Evolutionary conservation across 495 filamentous ascomycete genomes (phyloP).

Genomic region (Neurospora sp.): DNA sequence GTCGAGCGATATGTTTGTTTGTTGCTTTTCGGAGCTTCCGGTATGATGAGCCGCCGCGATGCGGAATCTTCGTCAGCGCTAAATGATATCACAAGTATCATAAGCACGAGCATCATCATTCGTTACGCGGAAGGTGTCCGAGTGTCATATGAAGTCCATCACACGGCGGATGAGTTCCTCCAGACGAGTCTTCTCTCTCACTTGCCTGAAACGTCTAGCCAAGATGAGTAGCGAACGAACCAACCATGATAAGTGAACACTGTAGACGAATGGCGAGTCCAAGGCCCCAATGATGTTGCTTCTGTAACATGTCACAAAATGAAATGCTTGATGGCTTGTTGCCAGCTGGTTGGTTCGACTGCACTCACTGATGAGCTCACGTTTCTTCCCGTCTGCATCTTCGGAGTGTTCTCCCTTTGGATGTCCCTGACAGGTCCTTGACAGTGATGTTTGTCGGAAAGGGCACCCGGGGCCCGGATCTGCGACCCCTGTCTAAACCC

Average conservation of each 20-base stretch:
- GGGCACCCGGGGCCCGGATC: slow-evolving; percentile 11
- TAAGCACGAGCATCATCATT: background rate
- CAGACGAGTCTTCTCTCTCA: background rate
- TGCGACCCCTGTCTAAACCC: background rate
- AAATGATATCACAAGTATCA: background rate
- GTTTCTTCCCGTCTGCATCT: background rate
- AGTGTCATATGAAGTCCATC: background rate
- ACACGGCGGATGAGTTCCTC: background rate
- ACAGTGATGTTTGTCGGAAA: slow-evolving; percentile 5
- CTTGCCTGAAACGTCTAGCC: background rate
- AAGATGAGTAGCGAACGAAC: background rate
- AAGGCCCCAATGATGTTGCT: too few species aligned
- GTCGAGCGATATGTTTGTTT: background rate
- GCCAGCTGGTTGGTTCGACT: background rate
- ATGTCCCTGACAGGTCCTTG: background rate
- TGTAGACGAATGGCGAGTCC: background rate
- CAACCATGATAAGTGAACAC: background rate
- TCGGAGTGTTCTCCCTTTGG: background rate
- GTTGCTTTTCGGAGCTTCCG: background rate
- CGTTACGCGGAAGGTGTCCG: background rate
- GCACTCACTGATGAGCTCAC: background rate
- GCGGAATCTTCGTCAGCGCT: background rate
- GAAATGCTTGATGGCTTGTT: background rate
- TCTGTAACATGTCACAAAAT: too few species aligned
- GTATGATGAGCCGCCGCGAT: background rate